Evolutionary conservation across 2,329 filamentous ascomycete genomes (phyloP), one percentile per base, ranked within the genome.

Genomic region (Pseudocercospora macadamiae): DNA sequence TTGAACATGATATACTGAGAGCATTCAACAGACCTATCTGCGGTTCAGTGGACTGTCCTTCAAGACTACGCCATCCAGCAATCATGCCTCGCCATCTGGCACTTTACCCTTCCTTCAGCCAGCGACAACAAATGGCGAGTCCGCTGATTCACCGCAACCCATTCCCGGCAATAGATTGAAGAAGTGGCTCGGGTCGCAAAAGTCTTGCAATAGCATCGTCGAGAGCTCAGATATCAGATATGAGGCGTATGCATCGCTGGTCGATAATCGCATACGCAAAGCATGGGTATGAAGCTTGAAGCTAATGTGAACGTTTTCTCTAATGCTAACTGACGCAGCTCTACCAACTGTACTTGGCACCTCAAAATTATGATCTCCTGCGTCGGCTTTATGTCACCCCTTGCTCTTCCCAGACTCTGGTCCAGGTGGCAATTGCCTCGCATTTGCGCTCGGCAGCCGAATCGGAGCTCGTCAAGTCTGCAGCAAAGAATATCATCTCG

Each of bases 81-180:
- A 97, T 75, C 95, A 97, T 79, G 92, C 93, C 52, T 96, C 93
- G 2, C 93, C 93, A 0, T 89, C 88, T 19, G 93, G 93, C 58
- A 82, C 87, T n/a, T 82, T 97, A 12, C 95, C 95, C 0, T 97
- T 96, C 76, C 82, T 99, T 42, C 82, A 93, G 7, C 88, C 90
- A 8, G 68, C 68, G 66, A 32, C 58, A 9, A 36, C 66, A 21
- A 47, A 63, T 32, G 63, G 66, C 12, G 65, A 63, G 48, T 61
- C 74, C 16, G 64, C 67, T 12, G 68, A 78, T 28, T 74, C 76
- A 51, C 63, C 74, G 25, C 74, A 76, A 52, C 70, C 76, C 6
- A 70, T 93, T 3, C 76, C 85, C 0, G 85, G 88, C 2, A 83
- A 79, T 64, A 89, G 87, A 67, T 79, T 96, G 49, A 83, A 87